These are phyloP conservation scores for Cnidoscolus chayamansa DNA, from an alignment of 441 rosid species.

Conservation along the genomic window DNA sequence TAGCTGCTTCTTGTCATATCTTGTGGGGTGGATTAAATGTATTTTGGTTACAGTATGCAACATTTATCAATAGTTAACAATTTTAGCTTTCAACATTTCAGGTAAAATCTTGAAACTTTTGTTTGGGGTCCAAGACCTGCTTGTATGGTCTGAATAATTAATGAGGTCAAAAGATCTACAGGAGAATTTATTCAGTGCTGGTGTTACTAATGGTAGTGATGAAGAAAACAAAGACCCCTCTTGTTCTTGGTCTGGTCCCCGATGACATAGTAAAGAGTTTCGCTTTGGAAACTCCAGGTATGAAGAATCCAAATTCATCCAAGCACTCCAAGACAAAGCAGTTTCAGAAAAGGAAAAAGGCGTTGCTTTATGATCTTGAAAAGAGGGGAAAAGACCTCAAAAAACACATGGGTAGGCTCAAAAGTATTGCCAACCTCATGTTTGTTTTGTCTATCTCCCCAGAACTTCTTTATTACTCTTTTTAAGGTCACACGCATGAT, in stretches of 20 bases:
- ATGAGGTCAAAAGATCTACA: not conserved
- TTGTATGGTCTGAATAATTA: not conserved
- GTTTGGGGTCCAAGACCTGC: too few relatives aligned
- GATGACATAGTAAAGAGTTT: conserved; percentile 14
- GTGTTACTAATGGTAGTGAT: not conserved
- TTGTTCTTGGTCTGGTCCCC: conserved; percentile 3
- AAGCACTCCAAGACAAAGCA: conserved; percentile 39
- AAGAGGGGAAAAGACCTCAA: conserved; percentile 1
- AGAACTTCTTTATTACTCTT: conserved; percentile 31
- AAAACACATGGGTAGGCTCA: conserved; percentile 15
- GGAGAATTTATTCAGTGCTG: not conserved
- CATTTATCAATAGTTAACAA: too few relatives aligned
- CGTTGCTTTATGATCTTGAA: conserved; percentile 34
- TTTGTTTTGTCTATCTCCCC: conserved; percentile 10
- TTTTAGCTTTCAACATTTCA: not conserved
- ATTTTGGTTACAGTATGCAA: too few relatives aligned
- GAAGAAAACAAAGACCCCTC: not conserved
- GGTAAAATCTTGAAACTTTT: not conserved
- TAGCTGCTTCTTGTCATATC: too few relatives aligned
- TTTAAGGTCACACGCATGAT: conserved; percentile 17
- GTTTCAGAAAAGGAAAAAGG: conserved; percentile 32
- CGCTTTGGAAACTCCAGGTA: conserved; percentile 14
- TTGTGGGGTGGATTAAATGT: too few relatives aligned
- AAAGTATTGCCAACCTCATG: conserved; percentile 10
- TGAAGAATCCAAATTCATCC: conserved; percentile 38